Conservation (phyloP, 371 early-diverging fungal species). For the Zopfochytrium polystomum region DNA sequence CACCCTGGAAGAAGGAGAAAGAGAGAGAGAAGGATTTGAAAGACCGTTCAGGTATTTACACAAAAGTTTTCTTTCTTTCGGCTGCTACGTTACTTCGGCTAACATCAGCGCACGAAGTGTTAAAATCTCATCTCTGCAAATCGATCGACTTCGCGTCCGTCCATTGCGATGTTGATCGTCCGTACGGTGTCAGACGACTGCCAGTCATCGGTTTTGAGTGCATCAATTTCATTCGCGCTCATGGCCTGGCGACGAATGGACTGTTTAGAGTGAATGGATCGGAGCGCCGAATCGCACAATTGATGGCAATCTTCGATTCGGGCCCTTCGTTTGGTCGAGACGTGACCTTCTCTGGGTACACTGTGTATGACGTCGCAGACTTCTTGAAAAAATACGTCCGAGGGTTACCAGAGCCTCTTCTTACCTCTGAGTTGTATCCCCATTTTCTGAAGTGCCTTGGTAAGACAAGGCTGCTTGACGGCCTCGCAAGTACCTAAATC, state of each 20-base stretch:
- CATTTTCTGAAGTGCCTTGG: conserved; percentile 38
- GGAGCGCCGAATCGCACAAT: conserved; percentile 35
- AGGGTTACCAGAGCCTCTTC: conserved; percentile 41
- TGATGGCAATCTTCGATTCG: conserved; percentile 33
- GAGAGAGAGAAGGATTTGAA: no score
- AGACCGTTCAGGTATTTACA: no score
- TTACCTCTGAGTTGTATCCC: conserved; percentile 38
- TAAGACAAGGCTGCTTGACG: no score
- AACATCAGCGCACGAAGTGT: no score
- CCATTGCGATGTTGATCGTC: conserved; percentile 19
- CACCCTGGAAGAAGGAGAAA: no score
- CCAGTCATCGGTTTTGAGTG: conserved; percentile 37
- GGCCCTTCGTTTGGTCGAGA: conserved; percentile 39
- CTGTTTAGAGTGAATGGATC: conserved; percentile 46
- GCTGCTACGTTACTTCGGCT: no score
- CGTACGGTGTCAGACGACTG: conserved; percentile 27
- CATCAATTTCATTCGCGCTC: conserved; percentile 19
- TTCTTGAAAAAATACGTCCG: conserved; percentile 41
- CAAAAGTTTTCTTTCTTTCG: no score
- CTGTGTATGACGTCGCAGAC: conserved; percentile 45
- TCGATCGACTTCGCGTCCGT: conserved; percentile 33
- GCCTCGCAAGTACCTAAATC: no score
- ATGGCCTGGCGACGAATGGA: conserved; percentile 35
- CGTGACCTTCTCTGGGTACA: conserved; percentile 38
- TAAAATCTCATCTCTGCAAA: conserved; percentile 15